A percentile compares a stretch with the other conserved stretches of the same genome.
Evolutionary conservation across 495 filamentous ascomycete species (phyloP).

Genomic region (Wilcoxina mikolae): DNA sequence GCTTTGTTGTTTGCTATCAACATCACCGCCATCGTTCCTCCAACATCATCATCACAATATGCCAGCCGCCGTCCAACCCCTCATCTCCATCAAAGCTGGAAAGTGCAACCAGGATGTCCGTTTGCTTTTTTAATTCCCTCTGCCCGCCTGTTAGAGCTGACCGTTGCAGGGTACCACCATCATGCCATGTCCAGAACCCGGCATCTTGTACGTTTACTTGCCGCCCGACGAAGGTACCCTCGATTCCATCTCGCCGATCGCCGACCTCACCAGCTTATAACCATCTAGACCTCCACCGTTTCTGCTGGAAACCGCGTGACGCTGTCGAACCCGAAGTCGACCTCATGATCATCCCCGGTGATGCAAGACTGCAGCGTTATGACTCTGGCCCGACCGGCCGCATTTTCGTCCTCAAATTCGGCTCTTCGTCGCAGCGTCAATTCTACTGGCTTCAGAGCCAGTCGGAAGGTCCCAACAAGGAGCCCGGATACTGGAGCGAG

Average conservation of each 20-base stretch:
- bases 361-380: slow-evolving; percentile 74
- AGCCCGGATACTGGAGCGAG: slow-evolving; percentile 50
- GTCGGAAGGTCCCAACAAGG: slow-evolving; percentile 51
- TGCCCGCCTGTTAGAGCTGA: slow-evolving; percentile 26
- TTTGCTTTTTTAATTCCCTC: background rate
- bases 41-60: slow-evolving; percentile 9
- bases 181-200: slow-evolving; percentile 51
- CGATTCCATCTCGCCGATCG: background rate
- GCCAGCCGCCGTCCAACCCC: slow-evolving; percentile 36
- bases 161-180: slow-evolving; percentile 49
- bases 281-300: slow-evolving; percentile 67
- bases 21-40: background rate
- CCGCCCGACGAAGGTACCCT: slow-evolving; percentile 58
- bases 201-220: slow-evolving; percentile 82
- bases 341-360: slow-evolving; percentile 77
- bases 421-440: slow-evolving; percentile 77
- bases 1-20: background rate
- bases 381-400: slow-evolving; percentile 65
- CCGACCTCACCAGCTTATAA: slow-evolving; percentile 6
- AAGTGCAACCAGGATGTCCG: slow-evolving; percentile 73
- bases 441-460: slow-evolving; percentile 95
- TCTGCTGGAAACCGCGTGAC: slow-evolving; percentile 63
- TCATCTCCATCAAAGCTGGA: slow-evolving; percentile 96
- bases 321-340: slow-evolving; percentile 61
- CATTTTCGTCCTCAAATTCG: slow-evolving; percentile 87